phyloP scores from a whole-genome alignment of 495 filamentous ascomycete species.

The Articulospora tetracladia region DNA sequence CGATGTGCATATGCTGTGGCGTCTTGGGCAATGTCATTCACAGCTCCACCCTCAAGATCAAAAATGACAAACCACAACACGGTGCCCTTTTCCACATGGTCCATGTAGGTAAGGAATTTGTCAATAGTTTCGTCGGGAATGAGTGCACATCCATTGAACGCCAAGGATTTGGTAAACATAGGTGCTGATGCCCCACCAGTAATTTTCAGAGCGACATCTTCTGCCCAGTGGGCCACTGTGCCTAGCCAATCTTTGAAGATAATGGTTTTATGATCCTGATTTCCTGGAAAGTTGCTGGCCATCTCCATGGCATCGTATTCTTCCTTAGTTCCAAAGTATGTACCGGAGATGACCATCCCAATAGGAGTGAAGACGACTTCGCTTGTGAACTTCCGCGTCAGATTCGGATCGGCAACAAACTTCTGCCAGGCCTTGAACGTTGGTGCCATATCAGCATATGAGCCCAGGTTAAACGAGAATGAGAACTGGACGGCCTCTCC shows the following conservation, averaged over 20 bases:
- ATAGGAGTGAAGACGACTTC: constrained; percentile 46
- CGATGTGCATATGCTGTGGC: constrained; percentile 54
- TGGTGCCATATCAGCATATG: constrained; percentile 34
- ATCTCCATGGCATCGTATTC: constrained; percentile 17
- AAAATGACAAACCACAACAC: constrained; percentile 39
- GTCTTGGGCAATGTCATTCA: constrained; percentile 40
- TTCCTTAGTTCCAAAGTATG: constrained; percentile 15
- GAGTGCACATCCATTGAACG: constrained; percentile 27
- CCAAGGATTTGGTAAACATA: constrained; percentile 48
- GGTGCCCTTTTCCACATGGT: constrained; percentile 22
- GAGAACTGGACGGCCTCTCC: constrained; percentile 47
- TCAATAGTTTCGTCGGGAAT: constrained; percentile 34
- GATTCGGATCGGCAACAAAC: constrained; percentile 45
- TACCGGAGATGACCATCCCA: constrained; percentile 25
- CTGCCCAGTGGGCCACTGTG: constrained; percentile 32
- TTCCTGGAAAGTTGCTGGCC: constrained; percentile 1
- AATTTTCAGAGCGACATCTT: constrained; percentile 19
- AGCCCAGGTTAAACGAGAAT: constrained; percentile 38
- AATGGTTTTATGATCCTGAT: constrained; percentile 4
- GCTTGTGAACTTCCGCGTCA: constrained; percentile 46
- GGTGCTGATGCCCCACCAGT: constrained; percentile 25
- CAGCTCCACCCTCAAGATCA: constrained; percentile 50
- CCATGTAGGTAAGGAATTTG: constrained; percentile 45
- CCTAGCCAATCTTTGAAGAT: constrained; percentile 15
- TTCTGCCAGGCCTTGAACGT: constrained; percentile 44